A percentile compares a stretch with the other conserved stretches of the same genome.
Conservation (phyloP, 192 early-diverging fungal genomes). For the Coemansia sp. region DNA sequence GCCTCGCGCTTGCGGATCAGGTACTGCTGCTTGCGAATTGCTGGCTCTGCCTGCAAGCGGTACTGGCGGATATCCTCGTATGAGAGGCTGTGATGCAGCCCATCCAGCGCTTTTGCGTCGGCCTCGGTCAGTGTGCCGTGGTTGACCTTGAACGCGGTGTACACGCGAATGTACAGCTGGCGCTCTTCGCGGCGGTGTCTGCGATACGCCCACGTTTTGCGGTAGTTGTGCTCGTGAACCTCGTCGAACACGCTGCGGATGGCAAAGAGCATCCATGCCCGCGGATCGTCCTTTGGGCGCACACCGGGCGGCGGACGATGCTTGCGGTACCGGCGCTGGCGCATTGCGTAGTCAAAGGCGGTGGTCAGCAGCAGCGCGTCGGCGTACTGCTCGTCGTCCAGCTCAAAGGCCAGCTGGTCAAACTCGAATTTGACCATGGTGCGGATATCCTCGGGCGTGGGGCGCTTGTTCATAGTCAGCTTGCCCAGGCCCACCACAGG, state of each 20-base stretch:
- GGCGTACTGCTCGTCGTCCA: constrained; percentile 87
- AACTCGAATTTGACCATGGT: constrained; percentile 71
- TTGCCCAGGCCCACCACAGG: constrained; percentile 88
- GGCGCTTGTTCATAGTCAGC: constrained; percentile 71
- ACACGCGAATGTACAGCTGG: constrained; percentile 68
- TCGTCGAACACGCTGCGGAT: constrained; percentile 74
- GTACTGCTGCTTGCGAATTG: constrained; percentile 69
- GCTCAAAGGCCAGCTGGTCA: constrained; percentile 85
- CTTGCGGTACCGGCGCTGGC: constrained; percentile 78
- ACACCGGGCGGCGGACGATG: constrained; percentile 78
- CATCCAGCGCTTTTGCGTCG: constrained; percentile 55
- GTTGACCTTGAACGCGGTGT: constrained; percentile 56
- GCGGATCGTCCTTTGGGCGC: constrained; percentile 78
- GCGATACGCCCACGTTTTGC: constrained; percentile 82
- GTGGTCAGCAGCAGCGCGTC: constrained; percentile 75
- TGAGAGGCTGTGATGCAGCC: constrained; percentile 70
- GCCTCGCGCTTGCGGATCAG: constrained; percentile 48
- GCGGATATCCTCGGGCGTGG: constrained; percentile 53
- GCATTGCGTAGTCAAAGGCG: constrained; percentile 76
- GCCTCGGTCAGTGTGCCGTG: constrained; percentile 36
- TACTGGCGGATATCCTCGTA: constrained; percentile 91
- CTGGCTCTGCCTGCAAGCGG: constrained; percentile 67
- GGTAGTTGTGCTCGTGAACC: constrained; percentile 78
- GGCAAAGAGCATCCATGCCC: constrained; percentile 78
- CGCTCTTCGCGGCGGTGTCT: constrained; percentile 79